Evolutionary conservation across 176 grass and related monocot genomes (phyloP), one percentile per base, ranked within the genome.

Genomic region (Tillandsia leiboldiana): DNA sequence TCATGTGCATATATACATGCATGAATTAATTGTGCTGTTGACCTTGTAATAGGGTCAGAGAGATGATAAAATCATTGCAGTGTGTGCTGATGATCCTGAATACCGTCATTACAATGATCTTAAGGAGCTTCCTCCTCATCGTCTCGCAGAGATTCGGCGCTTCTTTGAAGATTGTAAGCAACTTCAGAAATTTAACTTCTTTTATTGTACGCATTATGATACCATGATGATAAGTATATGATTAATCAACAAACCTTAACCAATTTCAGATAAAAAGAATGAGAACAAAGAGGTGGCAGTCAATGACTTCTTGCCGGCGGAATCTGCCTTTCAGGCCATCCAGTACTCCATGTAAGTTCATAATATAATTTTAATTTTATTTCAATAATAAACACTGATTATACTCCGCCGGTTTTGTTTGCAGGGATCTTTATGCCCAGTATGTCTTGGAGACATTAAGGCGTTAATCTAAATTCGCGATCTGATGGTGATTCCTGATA

Each of bases 101-200:
- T 83, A 64, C 20, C 75, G 74, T 67, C 81, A 83, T 71, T 83
- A 83, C 75, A 78, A 72, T 17, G 69, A 83, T 67, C 68, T 83
- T 47, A 83, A 63, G 24, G 73, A 83, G 51, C 63, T 83, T 42
- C 26, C 81, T 23, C 75, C 80, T 72, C 80, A 83, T 66, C 73
- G 80, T 59, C 68, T 83, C 14, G 80, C 80, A 72, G 80, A 83
- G 66, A 83, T 83, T 22, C 49, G 74, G 12, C 80, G 74, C 29
- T 83, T 83, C 59, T 83, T 83, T 53, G 80, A 83, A 77, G 80
- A 83, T 53, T 83, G 80, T 83, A 83, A 68, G 33, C 33, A 42
- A 42, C 33, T 42, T 7, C 0, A 42, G 33, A 42, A 42, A 42
- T 42, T 8, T 42, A 7, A 42, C 33, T 42, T 42, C 33, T 42